Evolutionary conservation across 768 basidiomycete genomes (phyloP).

Genomic region (Naganishia friedmannii): DNA sequence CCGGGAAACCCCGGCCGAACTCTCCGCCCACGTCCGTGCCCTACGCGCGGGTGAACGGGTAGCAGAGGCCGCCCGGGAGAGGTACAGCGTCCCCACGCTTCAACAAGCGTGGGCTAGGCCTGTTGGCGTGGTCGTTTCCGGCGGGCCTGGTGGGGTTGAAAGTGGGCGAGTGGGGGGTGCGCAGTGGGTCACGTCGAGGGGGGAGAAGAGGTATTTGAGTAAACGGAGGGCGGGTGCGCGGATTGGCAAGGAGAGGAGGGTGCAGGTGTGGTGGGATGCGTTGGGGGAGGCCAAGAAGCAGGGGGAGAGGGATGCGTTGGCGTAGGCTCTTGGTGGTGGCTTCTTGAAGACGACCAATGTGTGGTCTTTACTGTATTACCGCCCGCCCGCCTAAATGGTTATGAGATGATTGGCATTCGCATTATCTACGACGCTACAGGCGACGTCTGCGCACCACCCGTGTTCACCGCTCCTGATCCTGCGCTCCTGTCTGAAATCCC

Average conservation of each 20-base stretch:
- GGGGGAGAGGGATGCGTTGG: neutral
- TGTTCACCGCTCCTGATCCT: conserved; percentile 3
- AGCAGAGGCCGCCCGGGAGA: neutral
- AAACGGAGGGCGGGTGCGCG: conserved; percentile 21
- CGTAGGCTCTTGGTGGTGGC: too few relatives aligned
- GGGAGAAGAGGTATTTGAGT: conserved; percentile 28
- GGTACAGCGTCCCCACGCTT: conserved; percentile 8
- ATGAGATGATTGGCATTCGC: too few relatives aligned
- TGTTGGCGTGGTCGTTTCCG: conserved; percentile 1
- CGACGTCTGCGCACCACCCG: too few relatives aligned
- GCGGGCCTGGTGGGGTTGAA: neutral
- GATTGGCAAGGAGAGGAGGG: conserved; percentile 28
- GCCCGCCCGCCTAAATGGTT: conserved; percentile 5
- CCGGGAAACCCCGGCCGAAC: conserved; percentile 1
- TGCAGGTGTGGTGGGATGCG: conserved; percentile 21
- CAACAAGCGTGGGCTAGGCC: conserved; percentile 12
- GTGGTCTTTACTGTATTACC: neutral
- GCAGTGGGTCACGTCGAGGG: conserved; percentile 23
- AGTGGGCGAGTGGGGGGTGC: neutral
- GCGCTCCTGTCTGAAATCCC: neutral
- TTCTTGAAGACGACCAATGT: too few relatives aligned
- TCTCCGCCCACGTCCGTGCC: conserved; percentile 17
- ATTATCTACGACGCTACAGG: too few relatives aligned
- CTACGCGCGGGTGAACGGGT: neutral
- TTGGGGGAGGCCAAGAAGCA: conserved; percentile 4